A percentile compares a stretch with the other conserved stretches of the same genome.
These are phyloP conservation scores for Blastomyces gilchristii DNA, from an alignment of 2,329 filamentous ascomycete genomes.

Conservation along the genomic window DNA sequence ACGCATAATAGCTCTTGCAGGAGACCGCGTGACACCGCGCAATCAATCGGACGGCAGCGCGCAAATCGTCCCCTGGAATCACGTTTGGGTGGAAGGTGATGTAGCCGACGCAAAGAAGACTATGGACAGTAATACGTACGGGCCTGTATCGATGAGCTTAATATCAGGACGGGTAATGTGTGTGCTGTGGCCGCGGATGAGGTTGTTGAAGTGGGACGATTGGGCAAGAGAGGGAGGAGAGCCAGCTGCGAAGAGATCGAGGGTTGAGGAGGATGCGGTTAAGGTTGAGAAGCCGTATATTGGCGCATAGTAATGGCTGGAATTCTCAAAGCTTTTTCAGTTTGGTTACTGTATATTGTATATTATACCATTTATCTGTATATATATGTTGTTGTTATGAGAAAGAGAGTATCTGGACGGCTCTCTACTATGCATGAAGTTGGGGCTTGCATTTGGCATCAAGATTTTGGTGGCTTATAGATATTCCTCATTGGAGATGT, in stretches of 20 bases:
- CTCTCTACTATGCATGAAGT: background rate
- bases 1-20: conserved; percentile 68
- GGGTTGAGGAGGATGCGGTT: conserved; percentile 21
- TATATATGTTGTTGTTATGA: background rate
- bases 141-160: conserved; percentile 65
- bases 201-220: conserved; percentile 29
- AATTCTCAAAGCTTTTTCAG: background rate
- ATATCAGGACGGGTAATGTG: conserved; percentile 65
- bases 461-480: background rate
- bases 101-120: conserved; percentile 55
- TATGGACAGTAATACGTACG: conserved; percentile 81
- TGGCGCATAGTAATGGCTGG: background rate
- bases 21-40: conserved; percentile 62
- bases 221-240: conserved; percentile 27
- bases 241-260: conserved; percentile 21
- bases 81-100: conserved; percentile 94
- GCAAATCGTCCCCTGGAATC: conserved; percentile 61
- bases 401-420: background rate
- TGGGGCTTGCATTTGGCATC: background rate
- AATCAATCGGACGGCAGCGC: conserved; percentile 25
- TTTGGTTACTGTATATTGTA: background rate
- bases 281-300: conserved; percentile 5
- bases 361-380: background rate
- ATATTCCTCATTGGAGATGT: background rate
- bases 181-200: conserved; percentile 54